Base-by-base conservation (phyloP, 805 yeast species). In the Ogataea henricii region DNA sequence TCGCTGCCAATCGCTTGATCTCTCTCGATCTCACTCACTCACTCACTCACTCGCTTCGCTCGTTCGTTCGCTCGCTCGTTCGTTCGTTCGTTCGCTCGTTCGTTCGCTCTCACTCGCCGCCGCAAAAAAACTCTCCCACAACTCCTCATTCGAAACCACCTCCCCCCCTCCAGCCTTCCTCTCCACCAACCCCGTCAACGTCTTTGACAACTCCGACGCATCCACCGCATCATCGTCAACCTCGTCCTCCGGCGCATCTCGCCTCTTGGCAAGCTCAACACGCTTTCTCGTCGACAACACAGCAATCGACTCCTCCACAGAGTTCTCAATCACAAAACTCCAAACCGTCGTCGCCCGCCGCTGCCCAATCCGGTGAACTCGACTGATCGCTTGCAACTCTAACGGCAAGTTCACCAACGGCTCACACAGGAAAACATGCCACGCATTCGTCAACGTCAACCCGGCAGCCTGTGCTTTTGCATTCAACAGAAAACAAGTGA, bases 341-440 rank as follows among this genome's bases (percentile, higher is more conserved):
- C 98, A 94, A 1, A 92, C 96, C 1, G 83, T 85, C 0, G 99
- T 94, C 13, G 79, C 82, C 37, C 76, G 71, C 2, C 74, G 77
- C 65, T 94, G 99, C 0, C 99, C 99, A 61, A 92, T 91, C 53
- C 99, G 72, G 62, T 92, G 96, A 36, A 94, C 82, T 53, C 99
- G 77, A 42, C 95, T 88, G 45, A 91, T 86, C 0, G 98, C 97
- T 63, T 92, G 99, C 13, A 89, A 63, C 57, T 94, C 98, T 40
- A 90, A 73, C 2, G 96, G 85, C 1, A 91, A 81, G 59, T 90
- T 90, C 13, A 94, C 85, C 48, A 94, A 73, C 1, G 99, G 98
- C 67, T 94, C 99, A 64, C 97, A 87, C 4, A 94, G 65, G 52
- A 91, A 85, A 0, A 94, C 92, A 64, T 94, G 97, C 2, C 87